Conservation (phyloP, 2,329 filamentous ascomycete genomes). For the Aspergillus piperis region DNA sequence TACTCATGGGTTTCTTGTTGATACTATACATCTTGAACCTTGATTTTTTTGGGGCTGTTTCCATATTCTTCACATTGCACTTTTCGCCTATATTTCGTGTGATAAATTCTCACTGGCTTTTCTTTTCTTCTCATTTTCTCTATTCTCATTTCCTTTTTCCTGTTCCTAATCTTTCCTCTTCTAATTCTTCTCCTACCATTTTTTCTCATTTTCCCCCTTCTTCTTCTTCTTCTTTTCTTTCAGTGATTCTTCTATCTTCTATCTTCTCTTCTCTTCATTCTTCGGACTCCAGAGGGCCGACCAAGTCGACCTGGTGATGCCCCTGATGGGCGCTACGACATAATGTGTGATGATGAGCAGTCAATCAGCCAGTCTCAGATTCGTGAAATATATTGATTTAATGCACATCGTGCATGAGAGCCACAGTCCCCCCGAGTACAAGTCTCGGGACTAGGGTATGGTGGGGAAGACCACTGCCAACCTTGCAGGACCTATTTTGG, state of each 20-base stretch:
- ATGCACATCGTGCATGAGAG: conserved; percentile 11
- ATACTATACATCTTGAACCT: conserved; percentile 3
- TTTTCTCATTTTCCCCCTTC: conserved; percentile 10
- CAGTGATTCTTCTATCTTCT: conserved; percentile 8
- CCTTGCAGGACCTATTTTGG: conserved; percentile 6
- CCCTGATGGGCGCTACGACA: conserved; percentile 21
- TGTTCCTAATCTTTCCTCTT: conserved; percentile 9
- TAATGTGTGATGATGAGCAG: conserved; percentile 27
- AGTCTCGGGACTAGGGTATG: not conserved
- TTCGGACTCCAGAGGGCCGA: conserved; percentile 11
- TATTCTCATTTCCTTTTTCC: conserved; percentile 4
- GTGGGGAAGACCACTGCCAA: conserved; percentile 3
- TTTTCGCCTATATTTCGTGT: not conserved
- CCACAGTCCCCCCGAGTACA: not conserved
- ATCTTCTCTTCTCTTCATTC: conserved; percentile 10
- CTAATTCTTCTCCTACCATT: conserved; percentile 7
- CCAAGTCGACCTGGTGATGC: conserved; percentile 6
- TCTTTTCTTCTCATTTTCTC: conserved; percentile 13
- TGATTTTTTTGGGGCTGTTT: conserved; percentile 4
- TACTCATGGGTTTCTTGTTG: conserved; percentile 5
- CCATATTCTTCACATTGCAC: not conserved
- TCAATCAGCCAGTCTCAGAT: conserved; percentile 18
- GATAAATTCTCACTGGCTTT: conserved; percentile 3
- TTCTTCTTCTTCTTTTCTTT: conserved; percentile 3
- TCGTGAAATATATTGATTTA: conserved; percentile 24